Evolutionary conservation across 177 flowering plant species (phyloP), one percentile per base, ranked within the genome.

Genomic region (Vitis hybrid): DNA sequence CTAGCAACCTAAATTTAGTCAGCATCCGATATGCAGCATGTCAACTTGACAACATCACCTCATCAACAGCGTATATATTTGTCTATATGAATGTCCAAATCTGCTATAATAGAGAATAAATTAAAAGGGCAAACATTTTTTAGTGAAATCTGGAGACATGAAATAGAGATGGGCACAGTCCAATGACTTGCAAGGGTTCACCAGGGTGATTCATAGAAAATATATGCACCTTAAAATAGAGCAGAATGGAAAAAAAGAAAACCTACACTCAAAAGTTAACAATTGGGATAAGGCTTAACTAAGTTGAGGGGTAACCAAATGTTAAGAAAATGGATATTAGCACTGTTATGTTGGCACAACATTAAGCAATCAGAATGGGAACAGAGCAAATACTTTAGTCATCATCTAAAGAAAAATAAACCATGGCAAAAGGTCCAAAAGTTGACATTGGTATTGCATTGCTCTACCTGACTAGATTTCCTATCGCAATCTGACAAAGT

Each of bases 381-480:
- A 61, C 16, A 61, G 50, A 29, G n/a, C 45, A 39, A 34, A 14
- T 5, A 39, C 15, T 3, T 31, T 26, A 61, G 29, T 29, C 31
- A 31, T 4, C 49, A 12, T 11, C 11, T 26, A 53, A 48, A 13
- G 15, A 50, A 59, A 58, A 49, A 14, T 4, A 50, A 53, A 14
- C 56, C 15, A 55, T 39, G 7, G 7, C 29, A 14, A 34, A 29
- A 61, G 63, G 10, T 60, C 14, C 55, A 63, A 15, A 69, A 71
- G 34, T 34, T 29, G 56, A 10, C 50, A 50, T 20, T 34, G 19
- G 6, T 10, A 50, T 50, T 22, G 29, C 16, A 51, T 19, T 13
- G 11, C 19, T 26, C 45, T 71, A 90, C 93, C 90, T 84, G 86
- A 57, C 59, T 60, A 57, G 74, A 74, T 69, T 49, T 83, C 63